Conservation (phyloP, 2,329 filamentous ascomycete species). For the Aspergillus sp. region DNA sequence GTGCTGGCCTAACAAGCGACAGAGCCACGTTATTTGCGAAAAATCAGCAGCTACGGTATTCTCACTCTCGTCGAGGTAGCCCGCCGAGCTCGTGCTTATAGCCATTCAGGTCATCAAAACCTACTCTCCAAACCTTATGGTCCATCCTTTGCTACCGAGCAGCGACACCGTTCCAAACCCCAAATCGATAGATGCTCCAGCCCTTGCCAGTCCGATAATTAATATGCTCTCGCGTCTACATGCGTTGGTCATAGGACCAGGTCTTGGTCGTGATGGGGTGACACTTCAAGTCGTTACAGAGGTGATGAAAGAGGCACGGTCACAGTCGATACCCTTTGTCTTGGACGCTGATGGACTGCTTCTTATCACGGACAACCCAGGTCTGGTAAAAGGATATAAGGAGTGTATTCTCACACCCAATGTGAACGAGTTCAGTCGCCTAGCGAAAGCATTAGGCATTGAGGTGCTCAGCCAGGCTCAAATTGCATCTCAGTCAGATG, state of each 20-base stretch:
- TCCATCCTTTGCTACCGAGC: constrained; percentile 91
- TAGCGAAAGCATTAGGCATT: constrained; percentile 72
- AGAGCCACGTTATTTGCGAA: constrained; percentile 89
- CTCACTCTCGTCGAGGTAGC: background rate
- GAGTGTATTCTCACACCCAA: constrained; percentile 91
- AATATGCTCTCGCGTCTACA: constrained; percentile 82
- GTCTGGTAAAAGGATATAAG: constrained; percentile 72
- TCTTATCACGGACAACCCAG: constrained; percentile 70
- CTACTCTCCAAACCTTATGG: constrained; percentile 97
- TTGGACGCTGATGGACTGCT: constrained; percentile 86
- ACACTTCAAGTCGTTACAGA: constrained; percentile 83
- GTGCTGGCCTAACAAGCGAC: constrained; percentile 11
- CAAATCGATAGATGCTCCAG: constrained; percentile 46
- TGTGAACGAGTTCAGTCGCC: constrained; percentile 80
- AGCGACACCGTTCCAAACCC: constrained; percentile 49
- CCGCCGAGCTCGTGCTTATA: no score
- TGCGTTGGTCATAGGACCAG: constrained; percentile 87
- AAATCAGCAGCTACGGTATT: constrained; percentile 65
- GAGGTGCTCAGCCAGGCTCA: constrained; percentile 45
- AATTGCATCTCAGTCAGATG: constrained; percentile 29
- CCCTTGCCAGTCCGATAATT: constrained; percentile 66
- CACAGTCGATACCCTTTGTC: constrained; percentile 69
- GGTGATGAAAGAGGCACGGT: constrained; percentile 73
- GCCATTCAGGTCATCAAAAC: constrained; percentile 76
- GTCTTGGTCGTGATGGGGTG: constrained; percentile 79